Evolutionary conservation across 768 basidiomycete genomes (phyloP).

Genomic region (Mycena galopus): DNA sequence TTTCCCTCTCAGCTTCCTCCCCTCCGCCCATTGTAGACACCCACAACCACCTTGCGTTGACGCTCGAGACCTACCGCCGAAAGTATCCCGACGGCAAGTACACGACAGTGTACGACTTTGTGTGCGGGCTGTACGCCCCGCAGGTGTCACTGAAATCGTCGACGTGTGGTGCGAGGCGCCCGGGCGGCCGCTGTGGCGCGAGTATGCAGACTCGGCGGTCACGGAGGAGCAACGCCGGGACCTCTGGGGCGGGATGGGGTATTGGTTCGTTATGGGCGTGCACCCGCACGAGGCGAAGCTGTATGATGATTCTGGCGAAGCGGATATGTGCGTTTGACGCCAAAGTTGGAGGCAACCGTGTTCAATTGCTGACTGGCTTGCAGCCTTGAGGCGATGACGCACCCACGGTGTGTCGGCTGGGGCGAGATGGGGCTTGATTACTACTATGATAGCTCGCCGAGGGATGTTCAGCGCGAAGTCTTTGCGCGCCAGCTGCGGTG

Average conservation of each 20-base stretch:
- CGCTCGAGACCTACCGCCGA: slow-evolving; percentile 70
- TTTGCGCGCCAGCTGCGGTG: slow-evolving; percentile 76
- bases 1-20: background rate
- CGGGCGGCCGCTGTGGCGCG: slow-evolving; percentile 71
- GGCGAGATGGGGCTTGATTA: slow-evolving; percentile 93
- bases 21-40: slow-evolving; percentile 73
- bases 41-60: slow-evolving; percentile 85
- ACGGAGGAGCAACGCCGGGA: slow-evolving; percentile 58
- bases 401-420: slow-evolving; percentile 89
- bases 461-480: slow-evolving; percentile 73
- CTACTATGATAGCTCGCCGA: slow-evolving; percentile 85
- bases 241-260: slow-evolving; percentile 78
- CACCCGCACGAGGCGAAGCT: slow-evolving; percentile 72
- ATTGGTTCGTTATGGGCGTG: slow-evolving; percentile 89
- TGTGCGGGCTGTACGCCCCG: slow-evolving; percentile 70
- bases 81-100: slow-evolving; percentile 72
- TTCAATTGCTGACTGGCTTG: background rate
- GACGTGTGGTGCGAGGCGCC: slow-evolving; percentile 94
- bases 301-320: slow-evolving; percentile 78
- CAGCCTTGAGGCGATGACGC: slow-evolving; percentile 40
- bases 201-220: slow-evolving; percentile 79
- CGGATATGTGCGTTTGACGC: slow-evolving; percentile 72
- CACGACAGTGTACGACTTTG: slow-evolving; percentile 74
- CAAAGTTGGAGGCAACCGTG: too few species aligned
- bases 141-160: slow-evolving; percentile 75